phyloP scores from a whole-genome alignment of 129 eudicot species.

The Silybum marianum region DNA sequence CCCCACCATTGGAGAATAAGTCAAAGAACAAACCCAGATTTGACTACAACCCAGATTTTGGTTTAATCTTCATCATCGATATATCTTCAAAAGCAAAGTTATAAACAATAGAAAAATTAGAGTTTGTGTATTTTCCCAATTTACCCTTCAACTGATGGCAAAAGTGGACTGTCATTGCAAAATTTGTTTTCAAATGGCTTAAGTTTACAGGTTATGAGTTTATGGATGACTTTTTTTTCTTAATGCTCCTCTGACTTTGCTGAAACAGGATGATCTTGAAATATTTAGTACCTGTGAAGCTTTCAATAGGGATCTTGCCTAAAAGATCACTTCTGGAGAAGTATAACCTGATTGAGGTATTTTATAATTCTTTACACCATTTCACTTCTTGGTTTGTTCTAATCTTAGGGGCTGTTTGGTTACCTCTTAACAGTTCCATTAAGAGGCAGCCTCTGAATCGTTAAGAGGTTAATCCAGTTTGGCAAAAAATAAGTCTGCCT shows the following conservation, averaged over 20 bases:
- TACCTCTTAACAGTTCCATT: no score
- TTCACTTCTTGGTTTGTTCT: neutral
- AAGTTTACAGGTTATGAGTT: neutral
- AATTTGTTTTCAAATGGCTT: neutral
- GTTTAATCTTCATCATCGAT: no score
- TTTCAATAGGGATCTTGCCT: slow-evolving; percentile 93
- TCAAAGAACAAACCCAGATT: neutral
- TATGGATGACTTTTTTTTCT: neutral
- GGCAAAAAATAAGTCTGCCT: no score
- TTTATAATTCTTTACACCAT: neutral
- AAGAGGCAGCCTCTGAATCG: no score
- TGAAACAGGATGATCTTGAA: slow-evolving; percentile 89
- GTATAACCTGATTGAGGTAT: slow-evolving; percentile 77
- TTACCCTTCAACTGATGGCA: neutral
- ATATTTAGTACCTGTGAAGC: slow-evolving; percentile 96
- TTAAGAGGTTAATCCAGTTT: no score
- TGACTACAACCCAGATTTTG: neutral
- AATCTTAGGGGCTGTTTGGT: neutral
- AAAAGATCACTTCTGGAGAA: slow-evolving; percentile 62
- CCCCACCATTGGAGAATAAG: neutral
- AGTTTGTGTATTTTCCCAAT: neutral
- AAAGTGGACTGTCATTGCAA: neutral
- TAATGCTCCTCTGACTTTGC: neutral
- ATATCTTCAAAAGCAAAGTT: neutral
- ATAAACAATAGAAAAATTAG: neutral